Evolutionary conservation across 1,284 basidiomycete species (phyloP).

Genomic region (Fomitopsis betulina): DNA sequence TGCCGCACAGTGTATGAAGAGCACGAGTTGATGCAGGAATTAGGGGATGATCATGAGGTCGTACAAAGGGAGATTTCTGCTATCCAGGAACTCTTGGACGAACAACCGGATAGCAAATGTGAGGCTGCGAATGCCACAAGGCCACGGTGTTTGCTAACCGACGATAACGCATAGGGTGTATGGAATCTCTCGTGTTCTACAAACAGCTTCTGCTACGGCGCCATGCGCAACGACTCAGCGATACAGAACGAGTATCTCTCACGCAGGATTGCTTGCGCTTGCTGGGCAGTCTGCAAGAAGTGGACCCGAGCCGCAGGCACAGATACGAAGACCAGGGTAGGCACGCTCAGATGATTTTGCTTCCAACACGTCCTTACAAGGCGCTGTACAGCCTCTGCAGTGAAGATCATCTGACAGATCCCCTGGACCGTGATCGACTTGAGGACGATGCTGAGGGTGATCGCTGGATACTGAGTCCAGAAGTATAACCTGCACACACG

Average conservation of each 20-base stretch:
- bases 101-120: conserved; percentile 96
- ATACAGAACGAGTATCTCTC: conserved; percentile 34
- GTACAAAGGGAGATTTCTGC: conserved; percentile 76
- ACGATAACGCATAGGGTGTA: conserved; percentile 63
- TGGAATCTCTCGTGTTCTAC: conserved; percentile 88
- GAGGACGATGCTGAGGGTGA: too few species aligned
- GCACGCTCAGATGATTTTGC: conserved; percentile 11
- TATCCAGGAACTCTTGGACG: conserved; percentile 84
- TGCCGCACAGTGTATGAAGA: neutral
- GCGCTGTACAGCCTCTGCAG: neutral
- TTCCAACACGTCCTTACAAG: neutral
- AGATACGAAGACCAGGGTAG: conserved; percentile 65
- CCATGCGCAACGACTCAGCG: conserved; percentile 19
- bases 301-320: conserved; percentile 55
- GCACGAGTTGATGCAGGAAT: too few species aligned
- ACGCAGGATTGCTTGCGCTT: conserved; percentile 46
- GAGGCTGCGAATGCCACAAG: conserved; percentile 20
- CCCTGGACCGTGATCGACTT: neutral
- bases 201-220: conserved; percentile 54
- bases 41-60: conserved; percentile 48
- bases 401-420: neutral
- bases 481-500: neutral
- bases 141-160: neutral
- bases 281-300: conserved; percentile 44
- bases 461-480: too few species aligned